A percentile compares a stretch with the other conserved stretches of the same genome.
Conservation (phyloP, 2,329 filamentous ascomycete species). For the Venturia effusa region DNA sequence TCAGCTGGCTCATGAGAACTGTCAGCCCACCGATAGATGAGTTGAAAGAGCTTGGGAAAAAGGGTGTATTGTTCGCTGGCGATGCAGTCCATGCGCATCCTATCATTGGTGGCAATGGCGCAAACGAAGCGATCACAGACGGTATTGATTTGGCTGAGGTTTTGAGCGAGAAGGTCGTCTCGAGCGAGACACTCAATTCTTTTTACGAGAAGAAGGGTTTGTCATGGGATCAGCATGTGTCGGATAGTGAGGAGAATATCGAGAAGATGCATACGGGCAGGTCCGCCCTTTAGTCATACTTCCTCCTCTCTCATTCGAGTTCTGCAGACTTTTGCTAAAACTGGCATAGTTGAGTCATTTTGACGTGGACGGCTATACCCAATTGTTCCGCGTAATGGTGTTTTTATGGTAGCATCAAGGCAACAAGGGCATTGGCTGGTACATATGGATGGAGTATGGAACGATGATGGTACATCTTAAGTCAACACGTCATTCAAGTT, state of each 20-base stretch:
- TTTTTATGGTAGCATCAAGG: background rate
- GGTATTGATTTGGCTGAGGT: conserved; percentile 23
- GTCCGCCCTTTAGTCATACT: background rate
- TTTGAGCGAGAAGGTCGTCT: background rate
- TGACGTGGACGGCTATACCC: background rate
- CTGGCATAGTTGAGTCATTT: background rate
- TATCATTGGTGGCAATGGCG: conserved; percentile 30
- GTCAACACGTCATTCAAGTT: background rate
- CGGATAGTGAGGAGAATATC: background rate
- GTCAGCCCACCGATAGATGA: conserved; percentile 14
- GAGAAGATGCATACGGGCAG: background rate
- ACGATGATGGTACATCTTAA: background rate
- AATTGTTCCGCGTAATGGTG: background rate
- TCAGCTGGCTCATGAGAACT: conserved; percentile 34
- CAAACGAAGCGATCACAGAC: conserved; percentile 30
- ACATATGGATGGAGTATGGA: background rate
- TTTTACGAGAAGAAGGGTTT: background rate
- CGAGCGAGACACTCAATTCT: background rate
- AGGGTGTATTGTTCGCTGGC: conserved; percentile 25
- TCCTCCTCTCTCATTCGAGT: background rate
- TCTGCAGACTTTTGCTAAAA: background rate
- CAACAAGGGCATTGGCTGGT: background rate
- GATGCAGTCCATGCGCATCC: conserved; percentile 31
- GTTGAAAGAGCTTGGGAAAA: conserved; percentile 17
- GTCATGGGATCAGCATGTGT: background rate